phyloP scores from a whole-genome alignment of 2,329 filamentous ascomycete species.

The Trichoderma aggressivum region DNA sequence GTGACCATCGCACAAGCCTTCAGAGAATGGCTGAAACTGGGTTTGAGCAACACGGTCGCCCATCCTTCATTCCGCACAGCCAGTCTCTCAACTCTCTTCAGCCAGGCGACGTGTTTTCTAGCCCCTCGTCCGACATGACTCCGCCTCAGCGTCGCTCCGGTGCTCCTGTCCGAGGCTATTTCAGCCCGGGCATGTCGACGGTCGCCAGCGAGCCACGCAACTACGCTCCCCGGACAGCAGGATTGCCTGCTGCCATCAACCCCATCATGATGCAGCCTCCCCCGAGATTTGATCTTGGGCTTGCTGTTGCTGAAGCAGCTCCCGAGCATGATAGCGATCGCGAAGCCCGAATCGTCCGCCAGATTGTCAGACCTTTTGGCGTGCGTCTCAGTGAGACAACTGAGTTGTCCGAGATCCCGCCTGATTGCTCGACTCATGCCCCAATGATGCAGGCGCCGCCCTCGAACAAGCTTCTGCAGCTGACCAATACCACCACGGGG shows the following conservation, averaged over 20 bases:
- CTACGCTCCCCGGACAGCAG: constrained; percentile 38
- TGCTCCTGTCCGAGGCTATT: background rate
- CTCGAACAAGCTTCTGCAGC: constrained; percentile 37
- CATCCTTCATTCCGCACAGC: constrained; percentile 19
- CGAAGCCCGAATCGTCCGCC: background rate
- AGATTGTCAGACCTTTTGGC: constrained; percentile 3
- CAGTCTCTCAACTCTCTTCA: constrained; percentile 18
- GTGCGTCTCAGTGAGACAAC: background rate
- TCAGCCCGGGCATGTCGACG: constrained; percentile 12
- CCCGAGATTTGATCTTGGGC: constrained; percentile 36
- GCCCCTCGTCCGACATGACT: background rate
- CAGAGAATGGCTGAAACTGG: background rate
- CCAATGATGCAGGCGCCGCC: constrained; percentile 23
- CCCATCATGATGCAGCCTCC: constrained; percentile 30
- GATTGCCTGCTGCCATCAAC: constrained; percentile 20
- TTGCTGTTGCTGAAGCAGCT: too few relatives aligned
- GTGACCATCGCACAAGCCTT: background rate
- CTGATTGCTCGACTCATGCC: background rate
- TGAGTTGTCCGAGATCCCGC: background rate
- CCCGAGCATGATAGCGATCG: background rate
- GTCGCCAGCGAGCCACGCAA: constrained; percentile 39
- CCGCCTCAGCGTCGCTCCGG: background rate
- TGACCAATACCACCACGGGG: constrained; percentile 35
- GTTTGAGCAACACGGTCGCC: background rate
- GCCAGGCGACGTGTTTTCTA: constrained; percentile 1